Base-by-base conservation (phyloP, 441 rosid species). In the Croton setiger region DNA sequence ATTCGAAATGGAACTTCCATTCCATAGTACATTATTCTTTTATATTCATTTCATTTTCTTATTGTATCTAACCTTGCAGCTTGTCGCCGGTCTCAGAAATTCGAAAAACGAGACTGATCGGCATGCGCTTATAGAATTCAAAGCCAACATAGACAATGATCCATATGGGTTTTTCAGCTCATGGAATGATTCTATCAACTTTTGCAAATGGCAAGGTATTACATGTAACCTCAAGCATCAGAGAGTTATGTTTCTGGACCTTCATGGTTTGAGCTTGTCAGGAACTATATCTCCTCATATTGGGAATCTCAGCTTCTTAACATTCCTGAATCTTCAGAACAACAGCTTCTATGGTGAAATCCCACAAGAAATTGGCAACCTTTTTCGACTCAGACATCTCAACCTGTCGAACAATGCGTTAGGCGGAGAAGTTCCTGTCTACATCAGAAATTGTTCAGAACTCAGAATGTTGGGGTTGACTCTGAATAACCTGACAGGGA, bases 161-260 rank as follows among this genome's bases (percentile, higher is more conserved):
- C 73, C 73, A 17, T 23, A 23, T 10, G 49, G 37, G 10, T 13
- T 60, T 6, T 8, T 69, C n/a, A 70, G 44, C 51, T 75, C 68
- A 0, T 75, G 75, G 68, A 75, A 70, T 58, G 52, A 44, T 8
- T 70, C 78, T 3, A 0, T 27, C 12, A 66, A 60, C 15, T 66
- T 70, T 21, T 75, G 72, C 27, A 4, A 47, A 23, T 70, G 75
- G 71, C 35, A 20, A 13, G 74, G 68, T 3, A 48, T 70, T 44
- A 36, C 53, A 10, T 70, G 72, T 11, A 15, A 72, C 7, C 51
- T 1, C 15, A 4, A 41, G 17, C 71, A 66, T 55, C 61, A 66
- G 31, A 60, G 75, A 53, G 71, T 66, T 20, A 18, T 6, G 4
- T 5, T 0, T 15, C 37, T 74, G 13, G n/a, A 54, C 33, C 43